Evolutionary conservation across 2,329 filamentous ascomycete species (phyloP), one percentile per base, ranked within the genome.

Genomic region (Coleophoma crateriformis): DNA sequence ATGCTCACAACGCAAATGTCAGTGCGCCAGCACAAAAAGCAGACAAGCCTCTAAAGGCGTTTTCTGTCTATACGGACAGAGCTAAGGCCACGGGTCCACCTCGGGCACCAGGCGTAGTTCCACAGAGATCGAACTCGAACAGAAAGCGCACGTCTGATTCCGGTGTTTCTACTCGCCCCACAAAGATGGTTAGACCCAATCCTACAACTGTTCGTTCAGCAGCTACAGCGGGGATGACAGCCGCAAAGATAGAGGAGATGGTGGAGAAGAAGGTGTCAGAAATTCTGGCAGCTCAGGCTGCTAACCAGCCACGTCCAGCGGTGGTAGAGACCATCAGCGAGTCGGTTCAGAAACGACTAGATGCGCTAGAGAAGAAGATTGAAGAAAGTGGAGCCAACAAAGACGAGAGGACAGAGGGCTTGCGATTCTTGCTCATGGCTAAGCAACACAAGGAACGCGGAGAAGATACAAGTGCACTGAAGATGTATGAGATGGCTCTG

Each of bases 261-360:
- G 90, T 97, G 1, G 88, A 96, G 67, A 88, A 87, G 59, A 95
- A 95, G 62, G 88, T 97, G 1, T 85, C 87, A 52, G 90, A 96
- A 69, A 90, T 94, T 34, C 74, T 97, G 1, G 90, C 91, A 0
- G 84, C 85, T n/a, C 81, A 86, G 47, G 82, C 80, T 1, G 63
- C 81, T 14, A 77, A 79, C 54, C 81, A 85, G 39, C 69, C 76
- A 14, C 68, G 77, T 39, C 50, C 64, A 15, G 54, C 70, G 7
- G 60, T 60, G 40, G 41, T 33, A n/a, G 22, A 27, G 3, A 78
- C 82, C 35, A 76, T 92, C 35, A 88, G 83, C 53, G 87, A 90
- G 33, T 85, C 90, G 22, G 80, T 96, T 19, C 88, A 94, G 60
- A 82, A 77, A 50, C 83, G 92, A 1, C 74, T 97, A 0, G 89